Evolutionary conservation across 345 rosid genomes (phyloP).

Genomic region (Populus tremula): DNA sequence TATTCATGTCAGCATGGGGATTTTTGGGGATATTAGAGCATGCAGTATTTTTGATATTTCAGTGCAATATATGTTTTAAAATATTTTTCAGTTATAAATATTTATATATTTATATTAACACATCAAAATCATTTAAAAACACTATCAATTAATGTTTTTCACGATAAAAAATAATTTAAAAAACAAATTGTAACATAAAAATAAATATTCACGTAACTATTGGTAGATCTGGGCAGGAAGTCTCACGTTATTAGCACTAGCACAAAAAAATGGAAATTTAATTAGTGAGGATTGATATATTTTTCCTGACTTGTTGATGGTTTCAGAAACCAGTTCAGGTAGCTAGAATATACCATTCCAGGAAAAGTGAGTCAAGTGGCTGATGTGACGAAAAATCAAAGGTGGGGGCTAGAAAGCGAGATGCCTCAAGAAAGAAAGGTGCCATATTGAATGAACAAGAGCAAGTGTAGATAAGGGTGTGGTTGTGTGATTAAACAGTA

Average conservation of each 20-base stretch:
- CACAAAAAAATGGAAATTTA: neutral
- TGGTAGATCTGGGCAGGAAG: neutral
- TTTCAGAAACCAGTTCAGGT: neutral
- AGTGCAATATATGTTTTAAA: too few relatives aligned
- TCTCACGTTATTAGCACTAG: neutral
- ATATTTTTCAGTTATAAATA: too few relatives aligned
- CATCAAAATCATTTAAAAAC: too few relatives aligned
- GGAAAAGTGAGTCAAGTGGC: neutral
- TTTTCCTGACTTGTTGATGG: neutral
- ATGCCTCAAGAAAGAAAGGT: neutral
- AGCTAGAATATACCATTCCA: neutral
- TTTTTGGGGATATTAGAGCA: too few relatives aligned
- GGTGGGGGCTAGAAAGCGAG: neutral
- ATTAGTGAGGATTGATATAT: neutral
- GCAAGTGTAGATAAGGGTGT: constrained; percentile 26
- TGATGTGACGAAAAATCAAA: neutral
- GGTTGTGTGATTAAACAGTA: neutral
- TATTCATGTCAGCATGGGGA: neutral
- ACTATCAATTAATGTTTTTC: too few relatives aligned
- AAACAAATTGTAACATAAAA: too few relatives aligned
- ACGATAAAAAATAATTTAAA: too few relatives aligned
- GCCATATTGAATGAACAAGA: constrained; percentile 23
- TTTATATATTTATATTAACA: too few relatives aligned
- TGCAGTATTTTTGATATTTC: too few relatives aligned
- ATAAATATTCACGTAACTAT: neutral